Evolutionary conservation across 2,329 filamentous ascomycete genomes (phyloP).

Genomic region (Colletotrichum paranaense): DNA sequence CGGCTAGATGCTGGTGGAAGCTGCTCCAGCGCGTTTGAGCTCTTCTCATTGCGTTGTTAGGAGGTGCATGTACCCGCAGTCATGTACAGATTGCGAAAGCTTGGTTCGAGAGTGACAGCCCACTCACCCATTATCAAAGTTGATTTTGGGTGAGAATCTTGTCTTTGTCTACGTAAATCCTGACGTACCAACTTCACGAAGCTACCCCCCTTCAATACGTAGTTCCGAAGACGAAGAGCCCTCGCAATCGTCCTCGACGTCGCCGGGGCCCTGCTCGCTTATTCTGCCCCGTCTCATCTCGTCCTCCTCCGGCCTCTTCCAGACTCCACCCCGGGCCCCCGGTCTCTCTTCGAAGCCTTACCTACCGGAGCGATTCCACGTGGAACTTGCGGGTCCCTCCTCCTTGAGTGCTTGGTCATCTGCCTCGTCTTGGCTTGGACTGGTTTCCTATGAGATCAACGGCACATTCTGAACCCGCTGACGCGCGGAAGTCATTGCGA

Average conservation of each 20-base stretch:
- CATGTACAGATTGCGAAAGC: not conserved
- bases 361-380: not conserved
- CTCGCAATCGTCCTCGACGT: constrained; percentile 1
- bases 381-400: not conserved
- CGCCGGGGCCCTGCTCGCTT: not conserved
- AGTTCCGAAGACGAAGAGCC: constrained; percentile 8
- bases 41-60: constrained; percentile 1
- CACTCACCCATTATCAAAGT: not conserved
- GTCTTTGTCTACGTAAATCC: constrained; percentile 9
- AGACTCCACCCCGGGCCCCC: not conserved
- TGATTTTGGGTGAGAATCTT: not conserved
- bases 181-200: constrained; percentile 26
- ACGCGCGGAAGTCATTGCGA: constrained; percentile 11
- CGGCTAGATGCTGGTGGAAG: constrained; percentile 15
- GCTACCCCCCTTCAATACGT: constrained; percentile 1
- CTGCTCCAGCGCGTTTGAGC: not conserved
- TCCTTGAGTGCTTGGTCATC: not conserved
- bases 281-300: not conserved
- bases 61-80: not conserved
- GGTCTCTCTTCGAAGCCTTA: not conserved
- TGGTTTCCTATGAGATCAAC: not conserved
- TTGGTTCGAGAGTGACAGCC: not conserved
- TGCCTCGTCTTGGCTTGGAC: not conserved
- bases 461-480: constrained; percentile 8
- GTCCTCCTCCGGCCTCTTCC: not conserved